Conservation (phyloP, 75 land plant genomes). For the Sequoiadendron giganteum region DNA sequence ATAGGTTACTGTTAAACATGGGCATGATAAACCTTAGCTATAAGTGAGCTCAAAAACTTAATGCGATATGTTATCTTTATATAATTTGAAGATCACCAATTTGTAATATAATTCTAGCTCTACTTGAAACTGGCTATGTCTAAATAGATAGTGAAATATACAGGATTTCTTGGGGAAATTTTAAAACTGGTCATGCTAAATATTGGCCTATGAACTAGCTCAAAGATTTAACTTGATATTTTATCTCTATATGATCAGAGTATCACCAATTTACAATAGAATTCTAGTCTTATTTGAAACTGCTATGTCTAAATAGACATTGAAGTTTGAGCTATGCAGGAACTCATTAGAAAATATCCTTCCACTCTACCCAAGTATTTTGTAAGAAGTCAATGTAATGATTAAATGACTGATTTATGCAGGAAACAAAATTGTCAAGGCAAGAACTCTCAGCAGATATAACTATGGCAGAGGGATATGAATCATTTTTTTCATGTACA, state of each 20-base stretch:
- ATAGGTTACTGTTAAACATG: neutral
- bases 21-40: neutral
- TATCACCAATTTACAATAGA: neutral
- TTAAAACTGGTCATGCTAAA: neutral
- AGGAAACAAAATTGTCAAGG: conserved; percentile 83
- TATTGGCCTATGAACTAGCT: neutral
- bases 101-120: neutral
- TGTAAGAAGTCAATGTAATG: neutral
- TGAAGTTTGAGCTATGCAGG: neutral
- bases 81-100: neutral
- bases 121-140: too few relatives aligned
- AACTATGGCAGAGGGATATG: conserved; percentile 69
- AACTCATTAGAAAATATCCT: neutral
- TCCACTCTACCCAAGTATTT: neutral
- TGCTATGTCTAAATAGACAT: neutral
- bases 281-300: neutral
- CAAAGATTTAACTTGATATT: neutral
- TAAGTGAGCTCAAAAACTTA: neutral
- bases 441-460: conserved; percentile 78
- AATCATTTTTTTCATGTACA: conserved; percentile 88
- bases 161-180: too few relatives aligned
- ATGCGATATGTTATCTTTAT: too few relatives aligned
- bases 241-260: neutral
- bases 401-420: conserved; percentile 2
- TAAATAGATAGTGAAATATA: too few relatives aligned